Base-by-base conservation (phyloP, 768 basidiomycete species). In the Leucosporidium yakuticum region DNA sequence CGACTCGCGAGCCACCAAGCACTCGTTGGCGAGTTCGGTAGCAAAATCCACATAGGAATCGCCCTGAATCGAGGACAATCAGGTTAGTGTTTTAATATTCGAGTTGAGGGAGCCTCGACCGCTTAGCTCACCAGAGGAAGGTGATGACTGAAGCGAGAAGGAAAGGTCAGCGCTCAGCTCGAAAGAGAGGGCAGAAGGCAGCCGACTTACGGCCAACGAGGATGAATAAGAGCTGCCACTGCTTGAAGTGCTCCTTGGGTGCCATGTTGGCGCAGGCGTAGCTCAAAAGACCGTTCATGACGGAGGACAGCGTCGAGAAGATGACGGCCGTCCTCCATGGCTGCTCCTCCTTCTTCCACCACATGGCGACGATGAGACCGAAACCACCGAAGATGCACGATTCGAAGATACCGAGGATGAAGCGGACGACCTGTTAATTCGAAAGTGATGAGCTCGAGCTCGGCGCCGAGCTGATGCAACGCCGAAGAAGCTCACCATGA, bases 401-500 rank as follows among this genome's bases (percentile, higher is more conserved):
- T 53, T 77, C 76, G 50, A 75, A 74, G 1, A 76, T 27, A 20
- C 76, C 76, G 8, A 76, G 68, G 36, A 76, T 60, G 60, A 74
- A 67, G 4, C 76, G 62, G n/a, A 56, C 64, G 31, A 65, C 74
- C 23, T 64, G 39, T 2, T 48, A 15, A 44, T 7, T 12, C 39
- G 39, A 44, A 15, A n/a, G n/a, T 39, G 36, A 31, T 34, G 6
- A 14, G 20, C 14, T 19, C 12, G 20, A 19, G 25, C 5, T 9
- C 4, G 6, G 19, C 49, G 49, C 49, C 49, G 17, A 31, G 39
- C 25, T 4, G 39, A 29, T 21, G 8, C 7, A 49, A n/a, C 20
- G 8, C 2, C 39, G 39, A 12, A 5, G 12, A 12, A 12, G n/a
- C n/a, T 23, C 60, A 25, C 15, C 44, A 44, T 32, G 27, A 75